These are phyloP conservation scores for Chlorella sp. DNA, from an alignment of 139 green algal species.

Conservation along the genomic window DNA sequence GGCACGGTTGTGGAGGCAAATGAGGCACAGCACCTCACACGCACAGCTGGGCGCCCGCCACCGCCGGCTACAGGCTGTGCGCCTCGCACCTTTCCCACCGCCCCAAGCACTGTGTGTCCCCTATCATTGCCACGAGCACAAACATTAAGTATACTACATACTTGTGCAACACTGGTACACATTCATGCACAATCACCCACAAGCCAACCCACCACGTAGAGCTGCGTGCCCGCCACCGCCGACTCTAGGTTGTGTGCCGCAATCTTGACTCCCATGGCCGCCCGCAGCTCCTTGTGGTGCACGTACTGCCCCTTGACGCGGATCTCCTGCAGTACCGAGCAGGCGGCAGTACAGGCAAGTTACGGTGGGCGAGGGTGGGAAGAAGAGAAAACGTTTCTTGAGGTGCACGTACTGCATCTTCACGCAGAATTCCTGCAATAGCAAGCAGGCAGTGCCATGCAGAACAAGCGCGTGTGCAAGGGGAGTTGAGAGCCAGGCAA, in stretches of 20 bases:
- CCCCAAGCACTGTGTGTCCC: no score
- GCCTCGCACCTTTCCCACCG: slow-evolving; percentile 53
- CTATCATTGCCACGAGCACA: no score
- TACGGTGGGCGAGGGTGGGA: not conserved
- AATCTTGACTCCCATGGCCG: slow-evolving; percentile 96
- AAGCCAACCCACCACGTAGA: slow-evolving; percentile 25
- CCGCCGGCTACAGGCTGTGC: slow-evolving; percentile 88
- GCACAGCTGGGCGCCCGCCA: slow-evolving; percentile 85
- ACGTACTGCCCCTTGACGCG: slow-evolving; percentile 93
- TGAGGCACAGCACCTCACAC: slow-evolving; percentile 13
- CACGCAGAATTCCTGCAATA: not conserved
- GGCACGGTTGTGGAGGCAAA: no score
- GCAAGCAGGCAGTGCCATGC: not conserved
- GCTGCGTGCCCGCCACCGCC: slow-evolving; percentile 91
- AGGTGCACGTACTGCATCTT: slow-evolving; percentile 90
- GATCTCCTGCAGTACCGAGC: slow-evolving; percentile 85
- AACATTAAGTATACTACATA: no score
- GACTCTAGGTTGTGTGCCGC: slow-evolving; percentile 90
- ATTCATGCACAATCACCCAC: no score
- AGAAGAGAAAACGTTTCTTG: slow-evolving; percentile 84
- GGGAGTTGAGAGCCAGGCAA: not conserved
- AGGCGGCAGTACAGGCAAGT: no score
- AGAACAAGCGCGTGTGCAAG: not conserved
- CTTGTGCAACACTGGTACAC: no score
- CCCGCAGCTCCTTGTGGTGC: slow-evolving; percentile 98